Evolutionary conservation across 2,329 filamentous ascomycete species (phyloP), one percentile per base, ranked within the genome.

Genomic region (Geosmithia morbida): DNA sequence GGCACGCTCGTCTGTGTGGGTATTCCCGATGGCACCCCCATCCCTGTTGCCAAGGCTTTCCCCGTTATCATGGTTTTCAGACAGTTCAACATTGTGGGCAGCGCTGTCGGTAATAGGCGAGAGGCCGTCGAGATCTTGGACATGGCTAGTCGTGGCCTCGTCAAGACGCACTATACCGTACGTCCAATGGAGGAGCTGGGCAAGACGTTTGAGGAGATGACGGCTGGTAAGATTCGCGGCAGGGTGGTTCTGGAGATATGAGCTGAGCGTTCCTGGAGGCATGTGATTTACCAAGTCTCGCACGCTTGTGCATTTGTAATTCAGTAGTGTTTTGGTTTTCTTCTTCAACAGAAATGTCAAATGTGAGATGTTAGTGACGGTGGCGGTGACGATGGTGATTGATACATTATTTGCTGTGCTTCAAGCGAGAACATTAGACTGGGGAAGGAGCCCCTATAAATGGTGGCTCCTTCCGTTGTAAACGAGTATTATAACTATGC

Each of bases 61-160:
- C 71, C 72, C 11, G 58, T 56, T 0, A 30, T 49, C 1, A 55
- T 77, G 46, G 59, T 75, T 30, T 52, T 49, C 5, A 61, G 61
- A 49, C 64, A 72, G 51, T 55, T 63, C 45, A 66, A 59, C n/a
- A 70, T 77, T 49, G 65, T 68, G 4, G 71, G 70, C 5, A 69
- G 66, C 10, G 65, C 69, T 1, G 71, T 75, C 14, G 72, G 73
- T 0, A 74, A 69, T 46, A 63, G 69, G 41, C 60, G 63, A 46
- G 72, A 76, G 29, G 71, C 72, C 11, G 53, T 13, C 16, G 45
- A 46, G 45, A n/a, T 42, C 7, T n/a, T 46, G 11, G 40, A 39
- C 4, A 19, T 46, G 37, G 45, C 37, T 26, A 42, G 37, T 13
- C 37, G 45, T 5, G 45, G 45, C 1, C 19, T 46, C 17, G 43